Evolutionary conservation across 139 green algal species (phyloP), one percentile per base, ranked within the genome.

Genomic region (Asterochloris sp.): DNA sequence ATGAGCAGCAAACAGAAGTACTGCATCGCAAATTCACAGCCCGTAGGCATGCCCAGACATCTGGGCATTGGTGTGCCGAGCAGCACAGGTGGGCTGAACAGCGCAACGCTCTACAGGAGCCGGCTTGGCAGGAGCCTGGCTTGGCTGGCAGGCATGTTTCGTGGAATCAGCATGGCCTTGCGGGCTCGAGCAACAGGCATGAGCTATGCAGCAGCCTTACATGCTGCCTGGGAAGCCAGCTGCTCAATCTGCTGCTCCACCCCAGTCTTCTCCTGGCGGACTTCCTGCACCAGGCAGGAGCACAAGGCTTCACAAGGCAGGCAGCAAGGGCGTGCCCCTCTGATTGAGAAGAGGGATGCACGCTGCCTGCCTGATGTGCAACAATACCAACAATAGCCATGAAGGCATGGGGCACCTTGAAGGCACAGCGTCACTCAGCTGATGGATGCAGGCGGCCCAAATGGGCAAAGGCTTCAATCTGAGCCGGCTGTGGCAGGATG

Each of bases 201-300:
- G 2, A 54, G 38, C 38, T 54, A 54, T 54, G 38, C 38, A 54
- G 38, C 38, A 26, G 62, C 47, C 77, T 62, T 11, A 83, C 78
- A 54, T 67, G 78, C 78, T 26, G 78, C 78, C 66, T 83, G 66
- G n/a, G 67, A 26, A 14, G 89, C 87, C 12, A 88, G 38, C 16
- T 77, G 67, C 13, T 83, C 54, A 28, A 97, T 92, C 66, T 90
- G 73, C 23, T 29, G 76, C 85, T 96, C 93, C n/a, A 93, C 79
- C 16, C 73, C 85, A 10, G 91, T 83, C 77, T 93, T 92, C 83
- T 93, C 80, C 23, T 71, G 80, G 13, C 90, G 79, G 54, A 96
- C 76, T 19, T 90, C 83, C 75, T 87, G 78, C 81, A 88, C 74
- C n/a, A 17, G 54, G 12, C 38, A 54, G 6, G 38, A 54, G 38